Conservation (phyloP, 257 asterid species). For the Solanum lignicaule region DNA sequence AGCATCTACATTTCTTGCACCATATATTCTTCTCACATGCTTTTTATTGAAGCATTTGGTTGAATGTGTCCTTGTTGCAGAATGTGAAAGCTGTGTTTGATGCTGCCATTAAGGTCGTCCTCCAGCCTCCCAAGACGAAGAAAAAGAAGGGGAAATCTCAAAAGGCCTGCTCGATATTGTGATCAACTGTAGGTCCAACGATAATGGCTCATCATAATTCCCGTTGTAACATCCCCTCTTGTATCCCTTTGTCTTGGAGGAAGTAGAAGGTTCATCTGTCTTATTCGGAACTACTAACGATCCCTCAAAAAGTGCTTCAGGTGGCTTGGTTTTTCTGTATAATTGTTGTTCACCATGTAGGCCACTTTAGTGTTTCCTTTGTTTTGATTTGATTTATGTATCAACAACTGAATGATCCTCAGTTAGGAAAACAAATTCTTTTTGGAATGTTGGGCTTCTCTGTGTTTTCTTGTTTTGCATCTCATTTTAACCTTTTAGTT, state of each 20-base stretch:
- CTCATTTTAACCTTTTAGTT: background rate
- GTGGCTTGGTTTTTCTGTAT: conserved; percentile 22
- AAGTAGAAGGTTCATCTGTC: background rate
- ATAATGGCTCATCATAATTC: background rate
- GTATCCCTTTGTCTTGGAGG: background rate
- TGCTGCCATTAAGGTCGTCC: conserved; percentile 25
- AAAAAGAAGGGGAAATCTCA: conserved; percentile 18
- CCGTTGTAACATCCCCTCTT: background rate
- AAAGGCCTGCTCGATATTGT: conserved; percentile 17
- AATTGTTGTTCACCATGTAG: background rate
- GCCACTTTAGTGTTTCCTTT: background rate
- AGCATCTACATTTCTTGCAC: background rate
- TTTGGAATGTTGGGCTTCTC: background rate
- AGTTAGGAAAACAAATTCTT: background rate
- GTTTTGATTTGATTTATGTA: background rate
- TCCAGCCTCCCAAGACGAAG: conserved; percentile 20
- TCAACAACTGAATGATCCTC: background rate
- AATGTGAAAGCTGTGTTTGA: conserved; percentile 22
- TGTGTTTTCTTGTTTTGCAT: background rate
- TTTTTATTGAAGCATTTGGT: background rate
- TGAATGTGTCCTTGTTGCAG: background rate
- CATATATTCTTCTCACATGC: background rate
- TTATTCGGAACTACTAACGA: background rate
- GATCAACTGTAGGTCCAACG: conserved; percentile 8
- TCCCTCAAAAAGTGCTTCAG: conserved; percentile 8